Conservation (phyloP, 768 basidiomycete genomes). For the Amanita rubescens region DNA sequence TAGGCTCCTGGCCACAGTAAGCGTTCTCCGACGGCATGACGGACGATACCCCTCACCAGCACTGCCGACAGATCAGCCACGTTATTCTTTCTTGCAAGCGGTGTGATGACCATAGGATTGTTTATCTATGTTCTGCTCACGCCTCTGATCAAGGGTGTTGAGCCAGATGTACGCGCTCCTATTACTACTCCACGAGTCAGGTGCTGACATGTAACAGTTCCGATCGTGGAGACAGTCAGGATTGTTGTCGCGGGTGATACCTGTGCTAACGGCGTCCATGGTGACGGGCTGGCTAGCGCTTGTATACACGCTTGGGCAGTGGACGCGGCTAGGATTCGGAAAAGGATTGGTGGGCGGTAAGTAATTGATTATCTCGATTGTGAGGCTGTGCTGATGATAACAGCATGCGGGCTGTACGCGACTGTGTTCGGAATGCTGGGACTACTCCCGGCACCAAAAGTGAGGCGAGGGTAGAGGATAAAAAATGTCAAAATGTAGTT, state of each 20-base stretch:
- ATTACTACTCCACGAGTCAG: not conserved
- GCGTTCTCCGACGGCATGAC: constrained; percentile 15
- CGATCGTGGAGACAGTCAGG: constrained; percentile 69
- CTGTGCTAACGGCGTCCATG: constrained; percentile 61
- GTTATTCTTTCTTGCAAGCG: constrained; percentile 44
- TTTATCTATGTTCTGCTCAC: constrained; percentile 67
- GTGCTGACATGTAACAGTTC: constrained; percentile 38
- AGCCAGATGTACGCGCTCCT: constrained; percentile 54
- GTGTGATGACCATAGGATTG: constrained; percentile 53
- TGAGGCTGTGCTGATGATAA: not conserved
- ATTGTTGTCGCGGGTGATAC: constrained; percentile 60
- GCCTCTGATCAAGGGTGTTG: constrained; percentile 59
- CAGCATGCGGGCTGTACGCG: constrained; percentile 66
- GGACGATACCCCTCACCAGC: not conserved
- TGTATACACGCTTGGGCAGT: constrained; percentile 56
- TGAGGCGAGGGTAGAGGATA: constrained; percentile 21
- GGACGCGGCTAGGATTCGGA: constrained; percentile 58
- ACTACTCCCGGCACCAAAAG: constrained; percentile 57
- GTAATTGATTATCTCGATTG: constrained; percentile 13
- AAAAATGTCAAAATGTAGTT: not conserved
- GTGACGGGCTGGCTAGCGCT: constrained; percentile 63
- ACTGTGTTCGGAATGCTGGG: constrained; percentile 70
- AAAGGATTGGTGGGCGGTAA: constrained; percentile 58
- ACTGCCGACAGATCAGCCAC: constrained; percentile 44
- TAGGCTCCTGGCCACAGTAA: constrained; percentile 48